A percentile compares a stretch with the other conserved stretches of the same genome.
phyloP scores from a whole-genome alignment of 2,329 filamentous ascomycete species.

The Microcera coccophila region DNA sequence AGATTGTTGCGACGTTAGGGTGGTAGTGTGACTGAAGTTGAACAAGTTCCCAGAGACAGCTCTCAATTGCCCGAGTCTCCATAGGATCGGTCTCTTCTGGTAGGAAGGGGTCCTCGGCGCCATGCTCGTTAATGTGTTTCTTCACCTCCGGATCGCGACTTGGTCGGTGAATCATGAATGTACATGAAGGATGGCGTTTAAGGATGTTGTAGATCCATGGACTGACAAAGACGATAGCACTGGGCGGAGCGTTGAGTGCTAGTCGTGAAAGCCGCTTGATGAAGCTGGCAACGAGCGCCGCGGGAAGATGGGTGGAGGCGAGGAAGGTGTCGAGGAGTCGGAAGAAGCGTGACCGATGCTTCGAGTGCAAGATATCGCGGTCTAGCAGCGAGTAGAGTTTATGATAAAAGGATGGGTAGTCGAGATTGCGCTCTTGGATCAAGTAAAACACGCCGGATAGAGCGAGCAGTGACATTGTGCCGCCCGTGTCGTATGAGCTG shows the following conservation, averaged over 20 bases:
- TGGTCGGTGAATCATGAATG: slow-evolving; percentile 91
- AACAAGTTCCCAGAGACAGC: slow-evolving; percentile 90
- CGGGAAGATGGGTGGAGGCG: slow-evolving; percentile 85
- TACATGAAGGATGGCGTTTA: slow-evolving; percentile 82
- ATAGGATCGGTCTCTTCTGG: slow-evolving; percentile 75
- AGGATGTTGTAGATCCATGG: slow-evolving; percentile 96
- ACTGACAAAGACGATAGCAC: slow-evolving; percentile 81
- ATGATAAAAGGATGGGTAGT: slow-evolving; percentile 89
- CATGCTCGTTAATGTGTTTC: slow-evolving; percentile 56
- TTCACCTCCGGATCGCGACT: slow-evolving; percentile 55
- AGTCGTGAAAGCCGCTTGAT: slow-evolving; percentile 88
- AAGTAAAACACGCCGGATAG: slow-evolving; percentile 92
- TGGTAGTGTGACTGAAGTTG: slow-evolving; percentile 92
- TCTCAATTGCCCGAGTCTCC: slow-evolving; percentile 82
- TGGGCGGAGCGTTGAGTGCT: slow-evolving; percentile 81
- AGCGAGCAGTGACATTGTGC: slow-evolving; percentile 80
- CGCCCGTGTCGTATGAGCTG: slow-evolving; percentile 85
- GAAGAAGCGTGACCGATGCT: slow-evolving; percentile 90
- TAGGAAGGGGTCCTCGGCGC: slow-evolving; percentile 70
- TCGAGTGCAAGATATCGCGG: slow-evolving; percentile 81
- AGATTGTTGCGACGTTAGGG: slow-evolving; percentile 90
- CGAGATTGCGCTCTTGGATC: slow-evolving; percentile 88
- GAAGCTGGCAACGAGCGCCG: slow-evolving; percentile 87
- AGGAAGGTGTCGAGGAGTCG: slow-evolving; percentile 88
- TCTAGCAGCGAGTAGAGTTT: slow-evolving; percentile 94